Percentiles rank a stretch among this genome's conserved stretches.
Conservation (phyloP, 805 yeast species). For the Pichia occidentalis region DNA sequence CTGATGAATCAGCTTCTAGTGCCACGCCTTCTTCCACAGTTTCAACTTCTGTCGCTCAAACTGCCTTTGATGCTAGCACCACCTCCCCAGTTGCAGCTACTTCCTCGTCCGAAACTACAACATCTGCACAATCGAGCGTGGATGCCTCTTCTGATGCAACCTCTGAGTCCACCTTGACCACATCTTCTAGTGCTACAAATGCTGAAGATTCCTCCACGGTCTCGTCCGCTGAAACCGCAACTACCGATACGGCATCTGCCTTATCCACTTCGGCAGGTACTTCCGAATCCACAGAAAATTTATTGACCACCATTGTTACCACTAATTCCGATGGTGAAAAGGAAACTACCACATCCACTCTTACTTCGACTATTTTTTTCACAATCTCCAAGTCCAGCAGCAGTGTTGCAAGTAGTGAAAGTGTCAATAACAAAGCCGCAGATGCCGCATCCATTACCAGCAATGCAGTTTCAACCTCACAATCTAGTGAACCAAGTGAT, state of each 20-base stretch:
- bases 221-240: no score
- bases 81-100: no score
- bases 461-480: constrained; percentile 4
- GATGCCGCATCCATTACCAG: constrained; percentile 1
- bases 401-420: no score
- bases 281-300: not conserved
- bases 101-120: no score
- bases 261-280: constrained; percentile 13
- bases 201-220: no score
- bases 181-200: no score
- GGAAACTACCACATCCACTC: constrained; percentile 5
- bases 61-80: not conserved
- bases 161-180: not conserved
- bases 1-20: not conserved
- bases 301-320: not conserved
- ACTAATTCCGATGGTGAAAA: constrained; percentile 5
- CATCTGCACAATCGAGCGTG: no score
- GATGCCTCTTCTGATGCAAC: not conserved
- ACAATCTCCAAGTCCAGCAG: no score
- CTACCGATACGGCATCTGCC: no score
- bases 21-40: not conserved
- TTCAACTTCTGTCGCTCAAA: not conserved
- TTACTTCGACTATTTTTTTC: constrained; percentile 7
- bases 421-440: no score
- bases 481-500: no score